Conservation (phyloP, 1,139 yeast species). For the Kodamaea arcana region DNA sequence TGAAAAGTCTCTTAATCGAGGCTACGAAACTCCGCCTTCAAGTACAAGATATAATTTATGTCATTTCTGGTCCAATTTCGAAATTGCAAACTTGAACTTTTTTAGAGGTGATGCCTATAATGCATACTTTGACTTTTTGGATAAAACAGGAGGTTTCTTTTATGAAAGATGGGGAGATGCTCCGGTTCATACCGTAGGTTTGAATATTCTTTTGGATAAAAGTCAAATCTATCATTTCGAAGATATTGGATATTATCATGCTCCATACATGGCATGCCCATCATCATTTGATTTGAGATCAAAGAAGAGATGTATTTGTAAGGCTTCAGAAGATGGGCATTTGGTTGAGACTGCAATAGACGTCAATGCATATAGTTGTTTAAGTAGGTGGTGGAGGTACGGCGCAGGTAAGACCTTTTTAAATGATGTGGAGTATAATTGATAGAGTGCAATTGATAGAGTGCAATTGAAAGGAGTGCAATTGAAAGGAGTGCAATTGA, state of each 20-base stretch:
- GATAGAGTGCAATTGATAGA: too few relatives aligned
- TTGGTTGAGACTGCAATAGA: slow-evolving; percentile 47
- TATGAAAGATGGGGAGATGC: slow-evolving; percentile 99
- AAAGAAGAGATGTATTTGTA: slow-evolving; percentile 70
- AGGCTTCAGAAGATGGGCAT: slow-evolving; percentile 34
- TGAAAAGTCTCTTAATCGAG: slow-evolving; percentile 34
- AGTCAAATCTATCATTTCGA: slow-evolving; percentile 81
- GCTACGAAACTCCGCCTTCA: slow-evolving; percentile 17
- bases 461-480: too few relatives aligned
- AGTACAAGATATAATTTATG: slow-evolving; percentile 74
- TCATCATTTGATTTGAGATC: slow-evolving; percentile 43
- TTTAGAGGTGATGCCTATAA: slow-evolving; percentile 70
- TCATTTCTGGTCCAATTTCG: slow-evolving; percentile 96
- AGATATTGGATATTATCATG: slow-evolving; percentile 83
- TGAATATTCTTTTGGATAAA: slow-evolving; percentile 61
- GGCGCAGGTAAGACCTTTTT: slow-evolving; percentile 55
- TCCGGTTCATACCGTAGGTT: slow-evolving; percentile 86
- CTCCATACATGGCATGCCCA: slow-evolving; percentile 84
- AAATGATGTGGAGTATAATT: slow-evolving; percentile 28
- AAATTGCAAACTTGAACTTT: slow-evolving; percentile 76
- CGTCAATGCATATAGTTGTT: slow-evolving; percentile 61
- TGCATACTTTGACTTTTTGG: slow-evolving; percentile 66
- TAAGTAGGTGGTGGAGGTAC: slow-evolving; percentile 81
- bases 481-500: too few relatives aligned
- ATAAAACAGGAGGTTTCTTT: slow-evolving; percentile 76